Conservation (phyloP, 768 basidiomycete genomes). For the Tephrocybe rancida region DNA sequence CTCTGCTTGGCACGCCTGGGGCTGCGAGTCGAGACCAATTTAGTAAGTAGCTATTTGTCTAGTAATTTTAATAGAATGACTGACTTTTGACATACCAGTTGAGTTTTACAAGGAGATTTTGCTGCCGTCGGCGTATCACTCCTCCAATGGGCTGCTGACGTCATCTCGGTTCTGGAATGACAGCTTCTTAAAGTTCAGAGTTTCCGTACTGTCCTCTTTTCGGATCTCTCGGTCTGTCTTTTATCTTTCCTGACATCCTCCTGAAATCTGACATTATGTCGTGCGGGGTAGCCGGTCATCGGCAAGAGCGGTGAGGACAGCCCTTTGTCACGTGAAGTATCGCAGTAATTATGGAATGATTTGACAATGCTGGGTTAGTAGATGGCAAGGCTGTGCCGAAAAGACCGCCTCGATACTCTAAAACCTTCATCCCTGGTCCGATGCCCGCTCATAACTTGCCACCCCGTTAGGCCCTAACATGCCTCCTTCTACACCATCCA, state of each 20-base stretch:
- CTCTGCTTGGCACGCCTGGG: constrained; percentile 12
- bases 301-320: not conserved
- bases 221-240: no score
- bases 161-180: not conserved
- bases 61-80: not conserved
- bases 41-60: not conserved
- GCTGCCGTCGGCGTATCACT: no score
- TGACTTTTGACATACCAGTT: not conserved
- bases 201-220: no score
- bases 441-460: not conserved
- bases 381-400: constrained; percentile 12
- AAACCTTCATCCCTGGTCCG: not conserved
- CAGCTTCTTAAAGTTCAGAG: no score
- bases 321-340: constrained; percentile 2
- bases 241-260: no score
- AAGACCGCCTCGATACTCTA: not conserved
- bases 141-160: not conserved
- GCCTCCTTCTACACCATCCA: not conserved
- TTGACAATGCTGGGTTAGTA: not conserved
- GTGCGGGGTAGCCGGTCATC: not conserved
- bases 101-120: not conserved
- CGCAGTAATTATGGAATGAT: not conserved
- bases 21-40: not conserved
- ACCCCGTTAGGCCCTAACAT: not conserved
- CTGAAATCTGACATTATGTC: no score